Evolutionary conservation across 108 stramenopile genomes (phyloP).

Genomic region (Nitzschia sp.): DNA sequence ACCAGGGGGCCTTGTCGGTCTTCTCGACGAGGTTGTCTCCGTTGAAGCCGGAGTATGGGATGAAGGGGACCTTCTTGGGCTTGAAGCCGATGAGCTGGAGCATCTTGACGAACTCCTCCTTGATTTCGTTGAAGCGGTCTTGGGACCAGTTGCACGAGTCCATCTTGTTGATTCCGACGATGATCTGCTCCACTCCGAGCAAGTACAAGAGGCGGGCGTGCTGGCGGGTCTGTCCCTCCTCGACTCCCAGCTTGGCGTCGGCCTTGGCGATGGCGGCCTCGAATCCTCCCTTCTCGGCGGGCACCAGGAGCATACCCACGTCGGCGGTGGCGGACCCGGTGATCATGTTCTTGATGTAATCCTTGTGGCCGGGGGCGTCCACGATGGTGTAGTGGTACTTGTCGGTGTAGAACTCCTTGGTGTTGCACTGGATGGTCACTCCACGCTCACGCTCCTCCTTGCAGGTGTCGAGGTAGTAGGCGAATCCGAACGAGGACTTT

Average conservation of each 20-base stretch:
- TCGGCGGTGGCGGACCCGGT: conserved; percentile 79
- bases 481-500: conserved; percentile 78
- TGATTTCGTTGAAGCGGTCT: conserved; percentile 72
- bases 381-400: conserved; percentile 83
- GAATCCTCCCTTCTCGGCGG: conserved; percentile 85
- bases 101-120: conserved; percentile 81
- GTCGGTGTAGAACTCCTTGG: conserved; percentile 82
- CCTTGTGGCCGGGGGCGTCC: conserved; percentile 81
- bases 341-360: conserved; percentile 88
- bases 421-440: conserved; percentile 79
- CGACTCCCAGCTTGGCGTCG: conserved; percentile 71
- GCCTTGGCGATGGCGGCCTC: conserved; percentile 87
- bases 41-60: conserved; percentile 77
- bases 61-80: conserved; percentile 81
- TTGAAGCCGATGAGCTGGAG: conserved; percentile 78
- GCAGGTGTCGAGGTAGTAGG: conserved; percentile 80
- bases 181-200: conserved; percentile 71
- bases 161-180: conserved; percentile 83
- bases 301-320: conserved; percentile 75
- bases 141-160: conserved; percentile 69
- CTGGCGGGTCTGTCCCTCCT: conserved; percentile 78
- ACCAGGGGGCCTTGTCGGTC: conserved; percentile 71
- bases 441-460: conserved; percentile 83
- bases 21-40: conserved; percentile 72
- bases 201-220: conserved; percentile 79